A percentile compares a stretch with the other conserved stretches of the same genome.
Evolutionary conservation across 257 asterid species (phyloP).

Genomic region (Plantago elongata): DNA sequence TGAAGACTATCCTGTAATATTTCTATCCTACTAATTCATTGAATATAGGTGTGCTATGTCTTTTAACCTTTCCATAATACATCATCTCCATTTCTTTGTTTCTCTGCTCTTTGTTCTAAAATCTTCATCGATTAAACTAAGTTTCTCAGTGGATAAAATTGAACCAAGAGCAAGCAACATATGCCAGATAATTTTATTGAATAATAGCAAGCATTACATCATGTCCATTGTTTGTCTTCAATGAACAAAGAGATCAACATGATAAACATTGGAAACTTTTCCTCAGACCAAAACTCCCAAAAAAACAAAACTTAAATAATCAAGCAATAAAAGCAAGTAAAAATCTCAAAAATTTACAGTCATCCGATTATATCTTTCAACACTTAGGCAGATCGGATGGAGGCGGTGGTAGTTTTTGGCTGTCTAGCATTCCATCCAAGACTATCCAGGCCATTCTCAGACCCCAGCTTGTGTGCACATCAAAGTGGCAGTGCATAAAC

Average conservation of each 20-base stretch:
- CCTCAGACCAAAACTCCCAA: conserved; percentile 4
- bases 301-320: not conserved
- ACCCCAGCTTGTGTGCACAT: conserved; percentile 68
- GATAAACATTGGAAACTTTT: conserved; percentile 5
- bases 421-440: conserved; percentile 41
- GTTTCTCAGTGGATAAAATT: not conserved
- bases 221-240: no score
- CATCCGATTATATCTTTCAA: conserved; percentile 27
- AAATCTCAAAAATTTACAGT: conserved; percentile 11
- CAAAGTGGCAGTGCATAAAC: conserved; percentile 77
- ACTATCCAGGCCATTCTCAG: conserved; percentile 71
- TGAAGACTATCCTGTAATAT: not conserved
- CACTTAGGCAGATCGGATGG: conserved; percentile 68
- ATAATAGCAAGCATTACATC: no score
- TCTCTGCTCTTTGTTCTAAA: not conserved
- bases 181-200: no score
- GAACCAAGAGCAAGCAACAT: not conserved
- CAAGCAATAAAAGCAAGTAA: conserved; percentile 8
- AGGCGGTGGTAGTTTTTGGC: conserved; percentile 56
- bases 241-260: no score
- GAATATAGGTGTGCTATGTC: not conserved
- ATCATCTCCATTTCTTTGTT: not conserved
- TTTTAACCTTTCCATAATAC: not conserved
- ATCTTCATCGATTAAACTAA: not conserved
- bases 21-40: not conserved